Base-by-base conservation (phyloP, 805 yeast genomes). In the Suhomyces emberorum region DNA sequence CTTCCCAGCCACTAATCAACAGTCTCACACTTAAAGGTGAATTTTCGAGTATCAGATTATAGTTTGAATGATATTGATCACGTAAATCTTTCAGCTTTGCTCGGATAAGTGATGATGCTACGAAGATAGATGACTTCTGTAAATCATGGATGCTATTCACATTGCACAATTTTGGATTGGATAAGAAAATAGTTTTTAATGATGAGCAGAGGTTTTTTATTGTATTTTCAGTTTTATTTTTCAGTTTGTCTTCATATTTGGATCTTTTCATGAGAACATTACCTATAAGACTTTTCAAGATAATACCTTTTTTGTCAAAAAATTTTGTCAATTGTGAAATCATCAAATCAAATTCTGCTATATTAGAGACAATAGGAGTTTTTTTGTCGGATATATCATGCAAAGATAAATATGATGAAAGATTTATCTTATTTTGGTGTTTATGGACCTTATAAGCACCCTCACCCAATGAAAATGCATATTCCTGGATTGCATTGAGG, bases 331-430 rank as follows among this genome's bases (percentile, higher is more conserved):
- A 34, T 34, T 63, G 69, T 9, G 43, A 42, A 15, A 65, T 23
- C 70, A 65, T 63, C 11, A 55, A 49, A 34, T 62, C 65, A 16
- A 64, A 36, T 34, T 63, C 69, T 1, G 34, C 40, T 7, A 55
- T 30, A 18, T 57, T 55, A 3, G 35, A 26, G 3, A 59, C 30
- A 11, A 32, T 35, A 14, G 35, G 23, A 7, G 57, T 53, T 15
- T 46, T 32, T 14, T 30, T 26, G 6, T 36, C 38, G 2, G 49
- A 46, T 11, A 45, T 38, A 17, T 45, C 49, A 21, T 40, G 32
- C 18, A 45, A 32, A 4, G 49, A 33, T 10, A 26, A 28, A 32
- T 42, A 38, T 6, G 32, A 19, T 2, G 41, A 39, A 14, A 15
- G 8, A 9, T 15, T 3, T 14, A 19, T 15, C 3, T 17, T 16